Evolutionary conservation across 2,329 filamentous ascomycete species (phyloP), one percentile per base, ranked within the genome.

Genomic region (Dothistroma septosporum): DNA sequence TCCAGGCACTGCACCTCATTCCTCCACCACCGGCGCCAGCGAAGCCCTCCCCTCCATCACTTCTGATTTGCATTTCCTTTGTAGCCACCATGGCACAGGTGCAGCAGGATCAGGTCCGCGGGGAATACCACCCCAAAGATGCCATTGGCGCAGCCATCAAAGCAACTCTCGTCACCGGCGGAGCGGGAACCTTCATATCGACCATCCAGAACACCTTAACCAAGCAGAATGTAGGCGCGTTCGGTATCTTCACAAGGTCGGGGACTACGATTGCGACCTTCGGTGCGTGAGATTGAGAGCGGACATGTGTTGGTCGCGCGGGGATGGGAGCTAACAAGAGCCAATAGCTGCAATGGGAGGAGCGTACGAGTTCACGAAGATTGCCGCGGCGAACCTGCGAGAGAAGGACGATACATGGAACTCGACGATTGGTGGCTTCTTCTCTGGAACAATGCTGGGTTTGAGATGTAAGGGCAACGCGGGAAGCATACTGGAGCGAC

Each of bases 121-220:
- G 78, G 24, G 55, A 62, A 66, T 95, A 88, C 77, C 85, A 89
- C 66, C 85, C 88, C 53, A 85, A 87, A 76, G 90, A 96, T 82
- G 87, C 91, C 68, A 77, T 96, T 69, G 82, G 83, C 66, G 82
- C 83, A 65, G 83, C 87, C 55, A 78, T 87, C 73, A 86, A 85
- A 74, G 85, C 86, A 63, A 84, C 83, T 46, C 71, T 87, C 65
- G 77, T 91, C 69, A 87, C 87, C 63, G 86, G 86, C 71, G 79
- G 80, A 61, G 83, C 84, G 62, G 92, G 92, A 70, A 78, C 89
- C 73, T 83, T 91, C 76, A 75, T 89, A 62, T 88, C 91, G 55
- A 87, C 89, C 58, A 83, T 96, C 67, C 90, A 92, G 80, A 97
- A 96, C 80, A 91, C 92, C 61, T 83, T 97, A 69, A 83, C 87